phyloP scores from a whole-genome alignment of 2,329 filamentous ascomycete species.

The Drechslera avenae region DNA sequence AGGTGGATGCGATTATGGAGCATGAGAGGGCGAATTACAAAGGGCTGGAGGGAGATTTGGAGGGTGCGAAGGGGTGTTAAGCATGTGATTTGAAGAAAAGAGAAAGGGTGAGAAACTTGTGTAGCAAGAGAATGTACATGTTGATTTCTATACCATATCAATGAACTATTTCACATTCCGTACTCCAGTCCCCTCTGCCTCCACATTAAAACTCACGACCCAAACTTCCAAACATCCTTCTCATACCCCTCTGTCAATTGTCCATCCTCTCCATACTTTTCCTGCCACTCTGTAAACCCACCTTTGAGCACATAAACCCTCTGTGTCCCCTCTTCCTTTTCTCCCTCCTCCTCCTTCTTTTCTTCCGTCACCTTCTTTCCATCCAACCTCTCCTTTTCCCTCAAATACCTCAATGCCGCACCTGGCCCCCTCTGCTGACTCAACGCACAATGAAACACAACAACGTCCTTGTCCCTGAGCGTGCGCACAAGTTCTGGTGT shows the following conservation, averaged over 20 bases:
- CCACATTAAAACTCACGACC: too few relatives aligned
- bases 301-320: constrained; percentile 80
- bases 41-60: constrained; percentile 24
- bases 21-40: constrained; percentile 50
- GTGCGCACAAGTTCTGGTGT: constrained; percentile 82
- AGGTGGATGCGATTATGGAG: constrained; percentile 58
- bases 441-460: constrained; percentile 93
- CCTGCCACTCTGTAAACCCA: constrained; percentile 90
- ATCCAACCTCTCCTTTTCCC: constrained; percentile 66
- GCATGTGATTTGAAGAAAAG: not conserved
- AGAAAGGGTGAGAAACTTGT: too few relatives aligned
- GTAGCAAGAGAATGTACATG: not conserved
- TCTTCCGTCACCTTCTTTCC: constrained; percentile 20
- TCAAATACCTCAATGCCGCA: constrained; percentile 79
- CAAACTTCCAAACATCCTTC: constrained; percentile 81
- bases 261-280: constrained; percentile 76
- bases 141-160: not conserved
- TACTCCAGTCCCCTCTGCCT: too few relatives aligned
- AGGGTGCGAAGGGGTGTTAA: constrained; percentile 6
- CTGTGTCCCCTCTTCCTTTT: constrained; percentile 56
- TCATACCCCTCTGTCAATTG: constrained; percentile 81
- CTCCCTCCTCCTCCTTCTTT: constrained; percentile 24
- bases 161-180: too few relatives aligned
- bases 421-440: constrained; percentile 88
- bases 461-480: constrained; percentile 75